phyloP scores from a whole-genome alignment of 2,329 filamentous ascomycete species.

The Cercospora berteroae region DNA sequence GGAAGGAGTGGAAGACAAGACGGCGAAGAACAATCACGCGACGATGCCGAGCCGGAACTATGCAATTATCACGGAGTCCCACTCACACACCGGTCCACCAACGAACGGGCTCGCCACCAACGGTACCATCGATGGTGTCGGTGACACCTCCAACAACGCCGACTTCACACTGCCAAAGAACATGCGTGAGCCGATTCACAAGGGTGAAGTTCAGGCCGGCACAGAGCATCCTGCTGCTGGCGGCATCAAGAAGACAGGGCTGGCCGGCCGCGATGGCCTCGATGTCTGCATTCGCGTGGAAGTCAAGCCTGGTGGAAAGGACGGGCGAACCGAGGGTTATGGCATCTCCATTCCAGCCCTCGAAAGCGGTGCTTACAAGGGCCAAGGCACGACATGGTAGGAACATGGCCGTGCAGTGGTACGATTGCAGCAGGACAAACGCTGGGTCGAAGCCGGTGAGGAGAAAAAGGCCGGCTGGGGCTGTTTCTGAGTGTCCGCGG shows the following conservation, averaged over 20 bases:
- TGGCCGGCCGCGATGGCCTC: slow-evolving; percentile 46
- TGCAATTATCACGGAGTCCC: slow-evolving; percentile 59
- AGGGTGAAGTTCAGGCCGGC: slow-evolving; percentile 74
- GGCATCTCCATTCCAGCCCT: slow-evolving; percentile 50
- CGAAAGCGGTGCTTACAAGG: slow-evolving; percentile 29
- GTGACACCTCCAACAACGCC: slow-evolving; percentile 41
- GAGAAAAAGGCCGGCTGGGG: background rate
- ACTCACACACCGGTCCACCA: slow-evolving; percentile 31
- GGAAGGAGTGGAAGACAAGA: slow-evolving; percentile 57
- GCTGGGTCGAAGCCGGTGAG: background rate
- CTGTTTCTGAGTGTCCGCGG: background rate
- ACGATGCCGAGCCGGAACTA: slow-evolving; percentile 75
- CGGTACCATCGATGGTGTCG: slow-evolving; percentile 19
- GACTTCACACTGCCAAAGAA: slow-evolving; percentile 50
- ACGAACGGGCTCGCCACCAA: slow-evolving; percentile 31
- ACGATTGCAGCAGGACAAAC: background rate
- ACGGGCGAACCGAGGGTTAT: slow-evolving; percentile 51
- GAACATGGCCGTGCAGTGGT: slow-evolving; percentile 6
- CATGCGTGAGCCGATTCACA: slow-evolving; percentile 66
- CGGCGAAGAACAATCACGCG: slow-evolving; percentile 71
- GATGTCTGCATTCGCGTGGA: slow-evolving; percentile 52
- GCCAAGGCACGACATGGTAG: slow-evolving; percentile 33
- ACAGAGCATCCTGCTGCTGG: slow-evolving; percentile 72
- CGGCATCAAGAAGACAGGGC: slow-evolving; percentile 43
- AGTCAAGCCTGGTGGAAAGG: slow-evolving; percentile 44